phyloP scores from a whole-genome alignment of 805 yeast genomes.

The Ogataea angusta region DNA sequence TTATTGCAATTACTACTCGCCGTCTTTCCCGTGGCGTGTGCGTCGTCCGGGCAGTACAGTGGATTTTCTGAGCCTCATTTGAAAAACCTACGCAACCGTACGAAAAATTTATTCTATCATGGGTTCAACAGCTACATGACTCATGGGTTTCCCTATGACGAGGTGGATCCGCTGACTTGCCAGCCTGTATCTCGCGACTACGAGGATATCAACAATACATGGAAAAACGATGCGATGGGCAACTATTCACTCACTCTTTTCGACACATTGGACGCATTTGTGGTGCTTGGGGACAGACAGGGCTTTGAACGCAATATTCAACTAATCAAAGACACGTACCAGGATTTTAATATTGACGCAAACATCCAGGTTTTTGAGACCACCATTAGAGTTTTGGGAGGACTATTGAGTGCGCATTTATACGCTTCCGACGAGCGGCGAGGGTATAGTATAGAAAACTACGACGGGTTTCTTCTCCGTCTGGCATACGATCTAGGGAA shows the following conservation, averaged over 20 bases:
- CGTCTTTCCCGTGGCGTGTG: neutral
- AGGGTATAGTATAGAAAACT: slow-evolving; percentile 42
- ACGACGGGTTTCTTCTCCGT: slow-evolving; percentile 68
- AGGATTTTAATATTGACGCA: slow-evolving; percentile 58
- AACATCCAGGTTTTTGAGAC: slow-evolving; percentile 87
- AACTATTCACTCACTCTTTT: slow-evolving; percentile 75
- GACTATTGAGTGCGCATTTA: slow-evolving; percentile 74
- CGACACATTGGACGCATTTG: slow-evolving; percentile 77
- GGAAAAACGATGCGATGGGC: slow-evolving; percentile 80
- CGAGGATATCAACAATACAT: slow-evolving; percentile 48
- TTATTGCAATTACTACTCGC: neutral
- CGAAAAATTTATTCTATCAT: slow-evolving; percentile 60
- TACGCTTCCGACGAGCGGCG: slow-evolving; percentile 51
- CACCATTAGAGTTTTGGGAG: slow-evolving; percentile 79
- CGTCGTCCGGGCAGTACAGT: neutral
- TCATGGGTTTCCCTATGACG: slow-evolving; percentile 79
- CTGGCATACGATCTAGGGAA: slow-evolving; percentile 76
- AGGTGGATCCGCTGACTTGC: slow-evolving; percentile 73
- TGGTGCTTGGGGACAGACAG: slow-evolving; percentile 63
- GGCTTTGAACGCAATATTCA: slow-evolving; percentile 47
- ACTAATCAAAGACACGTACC: slow-evolving; percentile 35
- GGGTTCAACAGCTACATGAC: slow-evolving; percentile 70
- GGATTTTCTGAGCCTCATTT: slow-evolving; percentile 2
- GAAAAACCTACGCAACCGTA: slow-evolving; percentile 37
- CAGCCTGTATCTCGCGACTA: slow-evolving; percentile 63